These are phyloP conservation scores for Trichomonascus vanleenenianus DNA, from an alignment of 805 yeast species.

Conservation along the genomic window DNA sequence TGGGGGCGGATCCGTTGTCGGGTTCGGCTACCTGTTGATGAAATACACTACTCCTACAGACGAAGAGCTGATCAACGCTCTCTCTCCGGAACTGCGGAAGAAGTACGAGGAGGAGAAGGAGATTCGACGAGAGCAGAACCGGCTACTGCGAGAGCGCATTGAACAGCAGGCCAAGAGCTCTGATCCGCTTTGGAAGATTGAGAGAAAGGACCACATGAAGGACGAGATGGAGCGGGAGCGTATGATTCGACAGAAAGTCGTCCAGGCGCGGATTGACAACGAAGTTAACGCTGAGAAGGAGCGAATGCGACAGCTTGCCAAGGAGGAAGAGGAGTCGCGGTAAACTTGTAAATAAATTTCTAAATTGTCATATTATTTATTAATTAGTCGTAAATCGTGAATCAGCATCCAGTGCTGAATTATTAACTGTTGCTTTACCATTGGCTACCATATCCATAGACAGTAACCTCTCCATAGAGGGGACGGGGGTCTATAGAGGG, in stretches of 20 bases:
- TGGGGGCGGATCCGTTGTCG: slow-evolving; percentile 60
- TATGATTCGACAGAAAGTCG: background rate
- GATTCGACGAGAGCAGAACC: slow-evolving; percentile 11
- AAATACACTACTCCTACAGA: slow-evolving; percentile 80
- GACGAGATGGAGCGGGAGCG: slow-evolving; percentile 16
- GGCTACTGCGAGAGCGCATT: slow-evolving; percentile 1
- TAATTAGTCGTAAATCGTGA: background rate
- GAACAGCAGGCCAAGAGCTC: background rate
- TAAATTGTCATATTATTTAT: background rate
- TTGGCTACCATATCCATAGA: no score
- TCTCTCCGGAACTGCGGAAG: slow-evolving; percentile 78
- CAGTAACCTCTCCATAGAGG: no score
- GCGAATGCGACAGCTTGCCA: slow-evolving; percentile 17
- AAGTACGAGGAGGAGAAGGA: slow-evolving; percentile 38
- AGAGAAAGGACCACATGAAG: slow-evolving; percentile 13
- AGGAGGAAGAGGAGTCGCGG: slow-evolving; percentile 16
- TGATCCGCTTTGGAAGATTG: slow-evolving; percentile 4
- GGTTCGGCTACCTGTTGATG: slow-evolving; percentile 61
- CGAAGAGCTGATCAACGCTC: slow-evolving; percentile 56
- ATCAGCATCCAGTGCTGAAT: no score
- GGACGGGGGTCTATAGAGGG: background rate
- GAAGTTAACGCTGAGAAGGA: slow-evolving; percentile 15
- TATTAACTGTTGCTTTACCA: no score
- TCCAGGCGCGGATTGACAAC: background rate
- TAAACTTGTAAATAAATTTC: slow-evolving; percentile 1